These are phyloP conservation scores for Cladosporium sp. DNA, from an alignment of 2,329 filamentous ascomycete species.

Conservation along the genomic window DNA sequence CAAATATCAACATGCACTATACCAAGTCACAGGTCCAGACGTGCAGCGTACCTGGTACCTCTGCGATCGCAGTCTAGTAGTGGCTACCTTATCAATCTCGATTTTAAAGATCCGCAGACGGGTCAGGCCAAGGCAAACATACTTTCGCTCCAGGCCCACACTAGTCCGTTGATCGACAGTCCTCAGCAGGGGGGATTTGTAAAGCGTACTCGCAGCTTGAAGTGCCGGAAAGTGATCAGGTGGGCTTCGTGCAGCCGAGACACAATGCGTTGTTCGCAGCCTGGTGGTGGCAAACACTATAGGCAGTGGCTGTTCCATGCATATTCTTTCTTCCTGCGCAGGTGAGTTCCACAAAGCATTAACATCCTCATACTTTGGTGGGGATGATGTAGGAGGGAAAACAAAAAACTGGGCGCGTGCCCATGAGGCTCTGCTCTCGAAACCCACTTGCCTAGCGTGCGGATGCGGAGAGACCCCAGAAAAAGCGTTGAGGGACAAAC, in stretches of 20 bases:
- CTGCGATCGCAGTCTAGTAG: not conserved
- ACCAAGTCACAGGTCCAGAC: not conserved
- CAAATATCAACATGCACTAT: not conserved
- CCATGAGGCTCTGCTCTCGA: constrained; percentile 11
- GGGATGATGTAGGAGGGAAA: not conserved
- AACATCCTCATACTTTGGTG: not conserved
- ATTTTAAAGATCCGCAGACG: not conserved
- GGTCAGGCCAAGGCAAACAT: constrained; percentile 1
- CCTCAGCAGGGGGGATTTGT: not conserved
- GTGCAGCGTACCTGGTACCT: not conserved
- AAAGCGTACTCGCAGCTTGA: not conserved
- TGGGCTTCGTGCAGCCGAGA: not conserved
- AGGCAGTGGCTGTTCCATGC: not conserved
- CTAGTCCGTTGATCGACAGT: constrained; percentile 12
- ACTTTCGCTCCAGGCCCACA: not conserved
- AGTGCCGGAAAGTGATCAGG: constrained; percentile 7
- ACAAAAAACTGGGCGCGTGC: not conserved
- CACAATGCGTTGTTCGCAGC: constrained; percentile 4
- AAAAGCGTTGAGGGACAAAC: constrained; percentile 16
- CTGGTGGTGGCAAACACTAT: not conserved
- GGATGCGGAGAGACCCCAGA: constrained; percentile 14
- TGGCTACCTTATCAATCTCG: not conserved
- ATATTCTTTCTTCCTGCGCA: not conserved
- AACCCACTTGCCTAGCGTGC: constrained; percentile 7
- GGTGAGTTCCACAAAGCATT: not conserved